Evolutionary conservation across 768 basidiomycete genomes (phyloP).

Genomic region (Russula emetica): DNA sequence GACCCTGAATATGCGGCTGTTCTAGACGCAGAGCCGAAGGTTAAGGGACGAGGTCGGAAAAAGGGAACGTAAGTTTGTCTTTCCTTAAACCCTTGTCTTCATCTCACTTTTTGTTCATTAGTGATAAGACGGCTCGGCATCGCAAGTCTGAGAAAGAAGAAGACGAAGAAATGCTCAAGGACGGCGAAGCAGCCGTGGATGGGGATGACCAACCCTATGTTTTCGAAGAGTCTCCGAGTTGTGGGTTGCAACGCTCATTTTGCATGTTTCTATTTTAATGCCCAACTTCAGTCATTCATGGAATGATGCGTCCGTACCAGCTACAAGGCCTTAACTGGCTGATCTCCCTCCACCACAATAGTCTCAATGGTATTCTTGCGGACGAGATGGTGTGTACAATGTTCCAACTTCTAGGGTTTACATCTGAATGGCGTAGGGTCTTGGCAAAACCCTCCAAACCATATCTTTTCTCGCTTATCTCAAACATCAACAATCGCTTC

Average conservation of each 20-base stretch:
- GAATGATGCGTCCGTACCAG: constrained; percentile 90
- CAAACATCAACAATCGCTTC: constrained; percentile 69
- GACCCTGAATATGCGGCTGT: constrained; percentile 92
- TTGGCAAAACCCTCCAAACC: constrained; percentile 97
- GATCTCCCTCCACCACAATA: constrained; percentile 93
- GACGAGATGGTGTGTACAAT: constrained; percentile 78
- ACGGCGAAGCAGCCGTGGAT: constrained; percentile 71
- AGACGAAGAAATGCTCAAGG: constrained; percentile 90
- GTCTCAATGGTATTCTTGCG: constrained; percentile 93
- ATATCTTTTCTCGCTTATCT: constrained; percentile 96
- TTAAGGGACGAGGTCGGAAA: constrained; percentile 81
- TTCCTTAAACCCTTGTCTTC: background rate
- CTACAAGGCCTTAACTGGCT: constrained; percentile 97
- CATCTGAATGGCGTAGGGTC: constrained; percentile 51
- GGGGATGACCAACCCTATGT: constrained; percentile 89
- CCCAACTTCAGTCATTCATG: constrained; percentile 64
- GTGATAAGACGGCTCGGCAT: constrained; percentile 75
- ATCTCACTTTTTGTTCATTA: constrained; percentile 32
- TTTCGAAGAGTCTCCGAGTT: constrained; percentile 90
- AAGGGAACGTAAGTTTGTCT: constrained; percentile 56
- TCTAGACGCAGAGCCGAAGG: constrained; percentile 81
- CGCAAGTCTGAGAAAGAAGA: constrained; percentile 98
- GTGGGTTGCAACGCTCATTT: constrained; percentile 39
- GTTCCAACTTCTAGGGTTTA: constrained; percentile 18
- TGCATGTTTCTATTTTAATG: background rate